Evolutionary conservation across 2,329 filamentous ascomycete species (phyloP).

Genomic region (Epichloe uncinata): DNA sequence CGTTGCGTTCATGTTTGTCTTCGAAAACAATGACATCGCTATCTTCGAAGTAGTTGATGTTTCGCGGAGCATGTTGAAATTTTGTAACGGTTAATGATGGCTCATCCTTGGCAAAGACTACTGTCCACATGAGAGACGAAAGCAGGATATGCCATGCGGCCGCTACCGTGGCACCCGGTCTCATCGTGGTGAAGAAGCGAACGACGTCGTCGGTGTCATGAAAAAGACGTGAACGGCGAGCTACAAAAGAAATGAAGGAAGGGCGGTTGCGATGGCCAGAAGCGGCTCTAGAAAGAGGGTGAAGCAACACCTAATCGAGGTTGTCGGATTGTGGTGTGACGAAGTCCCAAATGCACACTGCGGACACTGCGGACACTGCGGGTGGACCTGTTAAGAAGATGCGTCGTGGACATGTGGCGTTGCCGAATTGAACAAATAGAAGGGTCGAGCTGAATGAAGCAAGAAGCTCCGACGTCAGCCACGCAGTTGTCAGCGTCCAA

Average conservation of each 20-base stretch:
- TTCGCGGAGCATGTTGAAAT: slow-evolving; percentile 53
- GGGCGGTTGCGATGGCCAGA: neutral
- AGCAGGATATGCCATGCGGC: slow-evolving; percentile 37
- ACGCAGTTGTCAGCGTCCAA: neutral
- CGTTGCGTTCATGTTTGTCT: slow-evolving; percentile 46
- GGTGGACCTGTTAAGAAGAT: too few relatives aligned
- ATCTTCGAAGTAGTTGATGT: slow-evolving; percentile 83
- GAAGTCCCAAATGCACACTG: neutral
- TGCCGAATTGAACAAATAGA: neutral
- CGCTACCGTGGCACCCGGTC: slow-evolving; percentile 34
- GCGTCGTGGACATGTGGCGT: slow-evolving; percentile 2
- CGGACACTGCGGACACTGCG: neutral
- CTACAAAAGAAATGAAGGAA: neutral
- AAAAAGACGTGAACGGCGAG: slow-evolving; percentile 14
- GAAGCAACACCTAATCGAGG: neutral
- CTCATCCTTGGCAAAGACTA: slow-evolving; percentile 41
- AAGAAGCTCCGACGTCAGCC: slow-evolving; percentile 1
- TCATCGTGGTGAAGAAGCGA: slow-evolving; percentile 37
- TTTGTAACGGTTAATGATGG: slow-evolving; percentile 52
- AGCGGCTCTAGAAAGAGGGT: neutral
- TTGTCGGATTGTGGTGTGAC: neutral
- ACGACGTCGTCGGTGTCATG: slow-evolving; percentile 26
- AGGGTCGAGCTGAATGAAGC: neutral
- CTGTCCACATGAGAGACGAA: slow-evolving; percentile 30
- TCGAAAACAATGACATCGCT: slow-evolving; percentile 70